phyloP scores from a whole-genome alignment of 108 stramenopile genomes.

The Pinguiococcus pyrenoidosus region DNA sequence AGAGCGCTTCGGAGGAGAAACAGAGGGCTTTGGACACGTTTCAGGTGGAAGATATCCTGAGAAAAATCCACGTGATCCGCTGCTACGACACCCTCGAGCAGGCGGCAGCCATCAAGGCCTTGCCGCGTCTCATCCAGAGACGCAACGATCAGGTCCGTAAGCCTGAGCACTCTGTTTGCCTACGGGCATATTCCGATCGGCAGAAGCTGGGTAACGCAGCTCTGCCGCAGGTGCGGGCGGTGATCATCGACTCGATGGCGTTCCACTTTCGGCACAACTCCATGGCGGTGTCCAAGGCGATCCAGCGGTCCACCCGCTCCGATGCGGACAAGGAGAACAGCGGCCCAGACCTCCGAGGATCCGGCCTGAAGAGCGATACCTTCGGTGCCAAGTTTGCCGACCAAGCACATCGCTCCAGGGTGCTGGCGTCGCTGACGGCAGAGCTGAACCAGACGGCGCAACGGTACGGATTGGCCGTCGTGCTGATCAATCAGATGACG shows the following conservation, averaged over 20 bases:
- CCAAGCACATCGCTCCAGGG: slow-evolving; percentile 28
- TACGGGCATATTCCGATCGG: slow-evolving; percentile 21
- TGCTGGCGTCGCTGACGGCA: not conserved
- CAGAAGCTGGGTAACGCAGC: slow-evolving; percentile 12
- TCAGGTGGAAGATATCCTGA: slow-evolving; percentile 44
- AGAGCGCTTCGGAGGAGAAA: slow-evolving; percentile 3
- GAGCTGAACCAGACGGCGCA: not conserved
- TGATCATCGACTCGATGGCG: slow-evolving; percentile 80
- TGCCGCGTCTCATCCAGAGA: slow-evolving; percentile 18
- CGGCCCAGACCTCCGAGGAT: not conserved
- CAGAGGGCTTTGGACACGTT: not conserved
- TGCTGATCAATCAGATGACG: slow-evolving; percentile 90
- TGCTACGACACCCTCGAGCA: slow-evolving; percentile 68
- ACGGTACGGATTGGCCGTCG: slow-evolving; percentile 45
- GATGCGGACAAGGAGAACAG: not conserved
- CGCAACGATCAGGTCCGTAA: slow-evolving; percentile 1
- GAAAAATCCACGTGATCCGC: slow-evolving; percentile 76
- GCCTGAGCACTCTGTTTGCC: not conserved
- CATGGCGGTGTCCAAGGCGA: slow-evolving; percentile 6
- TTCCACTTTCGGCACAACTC: slow-evolving; percentile 70
- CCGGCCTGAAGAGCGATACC: not conserved
- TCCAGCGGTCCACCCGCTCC: too few species aligned
- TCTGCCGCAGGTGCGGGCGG: slow-evolving; percentile 44
- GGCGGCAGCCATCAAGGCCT: slow-evolving; percentile 52
- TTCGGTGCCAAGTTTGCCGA: slow-evolving; percentile 26